Percentiles rank a stretch among this genome's conserved stretches.
phyloP scores from a whole-genome alignment of 768 basidiomycete species.

The Russula emetica region DNA sequence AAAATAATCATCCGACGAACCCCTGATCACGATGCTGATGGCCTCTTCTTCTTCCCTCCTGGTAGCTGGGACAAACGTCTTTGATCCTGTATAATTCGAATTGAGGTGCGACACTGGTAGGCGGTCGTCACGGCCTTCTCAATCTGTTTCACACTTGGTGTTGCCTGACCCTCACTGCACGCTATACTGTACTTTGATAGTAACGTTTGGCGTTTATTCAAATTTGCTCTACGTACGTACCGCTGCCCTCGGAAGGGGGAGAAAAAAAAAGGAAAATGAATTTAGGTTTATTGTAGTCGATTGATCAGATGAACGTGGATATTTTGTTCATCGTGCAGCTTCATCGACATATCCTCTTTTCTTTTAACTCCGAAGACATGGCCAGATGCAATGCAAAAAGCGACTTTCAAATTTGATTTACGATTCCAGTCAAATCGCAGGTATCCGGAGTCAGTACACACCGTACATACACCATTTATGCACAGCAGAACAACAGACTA shows the following conservation, averaged over 20 bases:
- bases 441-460: constrained; percentile 9
- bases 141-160: no score
- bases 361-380: not conserved
- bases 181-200: no score
- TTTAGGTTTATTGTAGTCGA: not conserved
- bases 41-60: no score
- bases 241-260: not conserved
- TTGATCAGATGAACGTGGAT: not conserved
- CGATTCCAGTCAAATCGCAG: not conserved
- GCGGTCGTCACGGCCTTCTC: no score
- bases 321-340: not conserved
- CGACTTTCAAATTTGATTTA: not conserved
- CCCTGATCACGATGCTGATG: no score
- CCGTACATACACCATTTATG: constrained; percentile 16
- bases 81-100: no score
- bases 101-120: no score
- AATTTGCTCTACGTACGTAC: not conserved
- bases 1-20: no score
- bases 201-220: not conserved
- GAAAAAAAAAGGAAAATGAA: not conserved
- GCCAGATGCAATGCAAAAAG: not conserved
- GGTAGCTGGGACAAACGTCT: no score
- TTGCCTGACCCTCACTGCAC: no score
- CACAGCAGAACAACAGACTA: constrained; percentile 11
- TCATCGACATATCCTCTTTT: not conserved